Evolutionary conservation across 257 asterid species (phyloP), one percentile per base, ranked within the genome.

Genomic region (Solanum medicagineum): DNA sequence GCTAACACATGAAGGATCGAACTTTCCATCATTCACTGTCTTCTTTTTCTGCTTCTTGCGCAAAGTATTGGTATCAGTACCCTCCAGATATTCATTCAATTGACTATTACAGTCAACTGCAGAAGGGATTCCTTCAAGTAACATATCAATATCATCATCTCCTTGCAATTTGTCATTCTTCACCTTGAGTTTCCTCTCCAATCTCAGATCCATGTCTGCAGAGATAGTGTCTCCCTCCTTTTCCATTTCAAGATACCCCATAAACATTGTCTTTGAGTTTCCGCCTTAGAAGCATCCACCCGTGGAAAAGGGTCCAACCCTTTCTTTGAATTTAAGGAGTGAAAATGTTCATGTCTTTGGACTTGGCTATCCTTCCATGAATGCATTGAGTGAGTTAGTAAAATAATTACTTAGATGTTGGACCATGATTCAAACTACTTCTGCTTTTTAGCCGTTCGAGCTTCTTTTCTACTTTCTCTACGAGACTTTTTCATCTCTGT

Each of bases 181-280:
- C 88, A 93, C 88, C 91, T 90, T 96, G 80, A 93, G 97, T 89
- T 90, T 92, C 88, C 85, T 92, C 92, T 96, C 98, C 51, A 90
- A 86, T 87, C 49, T 88, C 88, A 93, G 45, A 88, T 96, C 96
- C 70, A 91, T 91, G 86, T 92, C 90, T 8, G 89, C 91, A 5
- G 90, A 91, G 62, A 85, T 12, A 80, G 65, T 45, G 54, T 81
- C 77, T 49, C 91, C 93, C 69, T 32, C 93, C 69, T 32, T 91
- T 80, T 96, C 97, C 95, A 91, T 88, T 60, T 91, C 87, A 63
- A 96, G 91, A 56, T 86, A 91, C 85, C 93, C 89, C 65, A 83
- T 87, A 89, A 96, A 93, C 69, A 88, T 92, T 84, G 87, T 71
- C 70, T 92, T 92, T 14, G 87, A 80, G 82, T 90, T 79, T 83